Evolutionary conservation across 176 grass and related monocot species (phyloP), one percentile per base, ranked within the genome.

Genomic region (Oryza longistaminata): DNA sequence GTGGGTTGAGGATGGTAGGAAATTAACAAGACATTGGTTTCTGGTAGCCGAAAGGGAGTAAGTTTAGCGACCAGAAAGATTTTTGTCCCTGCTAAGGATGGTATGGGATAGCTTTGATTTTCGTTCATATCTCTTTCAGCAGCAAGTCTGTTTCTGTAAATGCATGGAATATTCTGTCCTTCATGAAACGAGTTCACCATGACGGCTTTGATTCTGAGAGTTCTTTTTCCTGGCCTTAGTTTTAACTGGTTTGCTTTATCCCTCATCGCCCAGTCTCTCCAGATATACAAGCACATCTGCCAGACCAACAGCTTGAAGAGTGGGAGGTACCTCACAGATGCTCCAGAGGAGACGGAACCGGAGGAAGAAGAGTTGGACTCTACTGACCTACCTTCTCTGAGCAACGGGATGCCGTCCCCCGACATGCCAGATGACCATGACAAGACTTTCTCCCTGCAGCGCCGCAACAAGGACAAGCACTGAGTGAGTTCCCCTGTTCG

Each of bases 241-340:
- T n/a, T n/a, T n/a, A n/a, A n/a, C n/a, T n/a, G n/a, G n/a, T n/a
- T n/a, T n/a, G n/a, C n/a, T n/a, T n/a, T n/a, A n/a, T n/a, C n/a
- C n/a, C n/a, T n/a, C n/a, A n/a, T n/a, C n/a, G 96, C 96, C 37
- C 93, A 96, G 76, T 86, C 93, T 61, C 67, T 96, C 26, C 77
- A 87, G 64, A 94, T 95, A n/a, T 98, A 94, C 90, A 81, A 94
- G 69, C 84, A 89, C 26, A 62, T 87, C 26, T 58, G 85, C 24
- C 48, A 89, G 11, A 69, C 82, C 12, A 89, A 76, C 48, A 25
- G 17, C 43, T 11, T 48, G n/a, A 31, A 49, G 64, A 74, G 53
- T 53, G 86, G 66, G 15, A 77, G 13, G 42, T 44, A 52, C 66
- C 68, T 50, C 5, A 34, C 66, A 74, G 69, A 83, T 62, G 74